Percentiles rank a stretch among this genome's conserved stretches.
These are phyloP conservation scores for Heliosperma pusillum DNA, from an alignment of 148 eudicot species.

Conservation along the genomic window DNA sequence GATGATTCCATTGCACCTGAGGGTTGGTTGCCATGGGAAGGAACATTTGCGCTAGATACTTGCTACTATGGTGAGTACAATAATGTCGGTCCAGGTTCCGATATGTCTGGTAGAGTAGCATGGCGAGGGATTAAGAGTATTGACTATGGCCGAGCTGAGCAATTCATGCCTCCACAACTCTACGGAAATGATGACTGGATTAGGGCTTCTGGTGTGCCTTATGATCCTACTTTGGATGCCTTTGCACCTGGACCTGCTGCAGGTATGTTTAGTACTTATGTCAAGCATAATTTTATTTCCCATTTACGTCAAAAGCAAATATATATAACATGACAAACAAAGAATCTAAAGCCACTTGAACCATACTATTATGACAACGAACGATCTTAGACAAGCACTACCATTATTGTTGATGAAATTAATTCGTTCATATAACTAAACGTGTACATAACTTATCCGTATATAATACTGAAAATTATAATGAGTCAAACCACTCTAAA, in stretches of 20 bases:
- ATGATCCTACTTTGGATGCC: conserved; percentile 23
- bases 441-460: too few species aligned
- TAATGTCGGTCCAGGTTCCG: conserved; percentile 46
- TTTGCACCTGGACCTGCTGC: conserved; percentile 4
- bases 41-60: conserved; percentile 36
- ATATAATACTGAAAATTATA: too few species aligned
- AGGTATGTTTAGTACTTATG: background rate
- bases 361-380: too few species aligned
- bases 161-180: conserved; percentile 27
- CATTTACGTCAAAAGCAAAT: too few species aligned
- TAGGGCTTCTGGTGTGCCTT: conserved; percentile 32
- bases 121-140: conserved; percentile 44
- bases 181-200: conserved; percentile 34
- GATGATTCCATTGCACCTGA: conserved; percentile 49
- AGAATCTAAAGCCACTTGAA: too few species aligned
- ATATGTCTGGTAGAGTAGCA: conserved; percentile 30
- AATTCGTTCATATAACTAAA: too few species aligned
- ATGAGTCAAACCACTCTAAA: too few species aligned
- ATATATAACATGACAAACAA: too few species aligned
- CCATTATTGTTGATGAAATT: too few species aligned
- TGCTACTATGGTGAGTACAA: conserved; percentile 56
- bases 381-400: too few species aligned
- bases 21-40: conserved; percentile 67
- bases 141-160: conserved; percentile 23
- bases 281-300: too few species aligned